Percentiles rank a stretch among this genome's conserved stretches.
These are phyloP conservation scores for Polychaeton citri DNA, from an alignment of 2,329 filamentous ascomycete species.

Conservation along the genomic window DNA sequence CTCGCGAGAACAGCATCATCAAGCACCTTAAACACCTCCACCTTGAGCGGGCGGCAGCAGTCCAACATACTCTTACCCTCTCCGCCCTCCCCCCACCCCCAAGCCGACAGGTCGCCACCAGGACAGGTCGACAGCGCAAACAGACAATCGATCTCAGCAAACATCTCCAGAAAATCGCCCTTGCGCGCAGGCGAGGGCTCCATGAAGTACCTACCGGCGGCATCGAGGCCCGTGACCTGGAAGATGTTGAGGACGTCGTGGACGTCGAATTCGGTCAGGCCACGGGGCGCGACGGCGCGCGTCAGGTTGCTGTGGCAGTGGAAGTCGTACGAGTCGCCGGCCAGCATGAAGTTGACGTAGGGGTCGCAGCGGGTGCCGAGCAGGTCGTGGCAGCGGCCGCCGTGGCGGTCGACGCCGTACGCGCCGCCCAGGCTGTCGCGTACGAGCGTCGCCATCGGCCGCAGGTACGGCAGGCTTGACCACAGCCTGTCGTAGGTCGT, in stretches of 20 bases:
- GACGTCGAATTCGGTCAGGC: conserved; percentile 58
- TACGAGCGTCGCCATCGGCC: conserved; percentile 57
- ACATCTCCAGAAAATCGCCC: conserved; percentile 58
- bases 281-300: conserved; percentile 55
- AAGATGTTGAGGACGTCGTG: conserved; percentile 82
- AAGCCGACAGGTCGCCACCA: conserved; percentile 67
- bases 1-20: conserved; percentile 37
- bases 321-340: conserved; percentile 59
- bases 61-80: conserved; percentile 56
- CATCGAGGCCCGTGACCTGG: conserved; percentile 67
- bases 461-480: conserved; percentile 64
- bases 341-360: conserved; percentile 65
- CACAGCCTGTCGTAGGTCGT: conserved; percentile 60
- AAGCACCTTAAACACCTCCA: conserved; percentile 54
- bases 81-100: conserved; percentile 57
- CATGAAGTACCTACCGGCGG: conserved; percentile 65
- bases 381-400: conserved; percentile 59
- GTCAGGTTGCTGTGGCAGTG: conserved; percentile 76
- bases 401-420: conserved; percentile 36
- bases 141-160: conserved; percentile 65
- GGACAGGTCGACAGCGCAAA: conserved; percentile 58
- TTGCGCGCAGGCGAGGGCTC: conserved; percentile 43
- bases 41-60: conserved; percentile 59
- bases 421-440: conserved; percentile 45
- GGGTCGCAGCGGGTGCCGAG: conserved; percentile 75